Base-by-base conservation (phyloP, 805 yeast species). In the Zygoascus ofunaensis region DNA sequence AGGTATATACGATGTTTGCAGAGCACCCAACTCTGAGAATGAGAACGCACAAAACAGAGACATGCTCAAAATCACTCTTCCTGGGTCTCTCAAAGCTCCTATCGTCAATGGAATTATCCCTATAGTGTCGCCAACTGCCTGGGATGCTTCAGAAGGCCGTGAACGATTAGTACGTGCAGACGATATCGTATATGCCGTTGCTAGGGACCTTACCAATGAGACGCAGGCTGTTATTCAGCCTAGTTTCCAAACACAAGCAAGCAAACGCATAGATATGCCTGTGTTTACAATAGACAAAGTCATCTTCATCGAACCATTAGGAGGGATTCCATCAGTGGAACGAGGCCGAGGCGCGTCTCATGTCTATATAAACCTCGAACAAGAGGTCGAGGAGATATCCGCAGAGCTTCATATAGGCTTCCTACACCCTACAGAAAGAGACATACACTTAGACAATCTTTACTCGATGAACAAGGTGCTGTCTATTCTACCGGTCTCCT, bases 271-370 rank as follows among this genome's bases (percentile, higher is more conserved):
- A 10, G 26, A 36, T 12, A 10, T 17, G 5, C 38, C 38, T 10
- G 15, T 15, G 4, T 48, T 43, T n/a, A 68, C 80, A 0, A 73
- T 92, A 36, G 98, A 92, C 50, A 92, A 92, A 53, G 64, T 90
- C 23, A 75, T 90, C 5, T 78, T 80, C 49, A 67, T 92, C 24
- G 97, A 87, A 55, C 76, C 79, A 1, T 59, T 73, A 17, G 99
- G 99, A 1, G 99, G 99, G 0, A 81, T 87, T 4, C 97, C 97
- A 0, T 82, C 94, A 0, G 67, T 79, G 20, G 95, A 87, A 57
- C 71, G 97, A 47, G 74, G 78, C 46, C 49, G 49, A 8, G 78
- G 87, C 3, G 63, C 68, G 2, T 75, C 94, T 15, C 98, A 92
- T 61, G 94, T 92, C 1, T 82, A 82, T 48, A 79, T 90, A 46